Conservation (phyloP, 2,329 filamentous ascomycete genomes). For the Nemania serpens region DNA sequence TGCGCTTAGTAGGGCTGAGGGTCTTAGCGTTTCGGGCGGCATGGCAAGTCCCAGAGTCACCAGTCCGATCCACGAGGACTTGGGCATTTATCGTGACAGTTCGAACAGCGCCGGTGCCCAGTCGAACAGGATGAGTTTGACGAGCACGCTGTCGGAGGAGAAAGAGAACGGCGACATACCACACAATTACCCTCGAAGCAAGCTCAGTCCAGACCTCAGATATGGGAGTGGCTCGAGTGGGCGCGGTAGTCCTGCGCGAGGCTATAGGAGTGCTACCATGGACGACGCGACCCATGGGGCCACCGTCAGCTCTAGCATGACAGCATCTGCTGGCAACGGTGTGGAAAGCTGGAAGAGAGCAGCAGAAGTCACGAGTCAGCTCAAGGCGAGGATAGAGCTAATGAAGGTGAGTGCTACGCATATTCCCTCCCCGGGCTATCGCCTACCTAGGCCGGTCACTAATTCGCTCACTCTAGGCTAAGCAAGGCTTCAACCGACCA, state of each 20-base stretch:
- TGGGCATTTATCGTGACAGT: conserved; percentile 62
- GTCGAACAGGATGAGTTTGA: conserved; percentile 63
- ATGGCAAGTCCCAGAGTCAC: conserved; percentile 50
- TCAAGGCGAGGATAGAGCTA: conserved; percentile 96
- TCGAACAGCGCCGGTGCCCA: conserved; percentile 44
- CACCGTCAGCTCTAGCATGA: conserved; percentile 30
- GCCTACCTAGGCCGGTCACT: not conserved
- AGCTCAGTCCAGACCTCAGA: conserved; percentile 59
- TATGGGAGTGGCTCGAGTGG: conserved; percentile 61
- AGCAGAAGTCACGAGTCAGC: conserved; percentile 94
- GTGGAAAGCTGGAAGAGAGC: conserved; percentile 96
- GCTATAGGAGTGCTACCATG: conserved; percentile 50
- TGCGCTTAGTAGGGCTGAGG: conserved; percentile 69
- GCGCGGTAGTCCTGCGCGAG: conserved; percentile 62
- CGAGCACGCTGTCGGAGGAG: conserved; percentile 72
- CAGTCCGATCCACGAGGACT: conserved; percentile 63
- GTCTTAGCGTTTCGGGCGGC: conserved; percentile 48
- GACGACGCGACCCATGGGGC: conserved; percentile 33
- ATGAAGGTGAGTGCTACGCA: conserved; percentile 72
- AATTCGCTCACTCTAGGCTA: conserved; percentile 45
- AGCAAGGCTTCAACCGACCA: conserved; percentile 56
- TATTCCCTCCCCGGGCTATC: not conserved
- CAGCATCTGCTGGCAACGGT: conserved; percentile 49
- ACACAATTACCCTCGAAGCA: conserved; percentile 51
- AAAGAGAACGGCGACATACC: conserved; percentile 70